phyloP scores from a whole-genome alignment of 768 basidiomycete species.

The Suillus discolor region DNA sequence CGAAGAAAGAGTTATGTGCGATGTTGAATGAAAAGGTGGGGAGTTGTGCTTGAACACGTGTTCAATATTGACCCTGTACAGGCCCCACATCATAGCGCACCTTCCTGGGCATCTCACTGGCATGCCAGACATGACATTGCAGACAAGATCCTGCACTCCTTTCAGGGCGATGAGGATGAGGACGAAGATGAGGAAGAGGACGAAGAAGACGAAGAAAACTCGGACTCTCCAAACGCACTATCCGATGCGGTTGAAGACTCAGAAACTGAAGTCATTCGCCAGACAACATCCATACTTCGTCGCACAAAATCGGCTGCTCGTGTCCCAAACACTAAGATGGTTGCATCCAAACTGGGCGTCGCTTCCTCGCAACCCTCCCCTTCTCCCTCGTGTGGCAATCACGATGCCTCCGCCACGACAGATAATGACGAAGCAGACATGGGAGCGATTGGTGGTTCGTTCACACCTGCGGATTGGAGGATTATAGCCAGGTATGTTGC shows the following conservation, averaged over 20 bases:
- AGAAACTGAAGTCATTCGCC: constrained; percentile 26
- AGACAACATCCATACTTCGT: constrained; percentile 15
- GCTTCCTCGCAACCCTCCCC: neutral
- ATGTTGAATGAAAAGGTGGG: constrained; percentile 55
- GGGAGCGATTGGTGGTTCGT: constrained; percentile 51
- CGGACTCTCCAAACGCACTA: constrained; percentile 8
- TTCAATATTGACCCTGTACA: constrained; percentile 26
- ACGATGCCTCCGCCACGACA: constrained; percentile 23
- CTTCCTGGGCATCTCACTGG: constrained; percentile 74
- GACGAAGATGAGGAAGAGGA: constrained; percentile 37
- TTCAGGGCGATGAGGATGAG: constrained; percentile 43
- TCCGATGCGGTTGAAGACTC: constrained; percentile 21
- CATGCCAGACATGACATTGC: constrained; percentile 63
- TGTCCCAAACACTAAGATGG: neutral
- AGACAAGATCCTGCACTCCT: constrained; percentile 55
- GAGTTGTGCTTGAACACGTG: neutral
- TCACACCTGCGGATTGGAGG: constrained; percentile 64
- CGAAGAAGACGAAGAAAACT: constrained; percentile 29
- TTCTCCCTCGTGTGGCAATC: constrained; percentile 2
- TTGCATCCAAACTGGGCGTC: neutral
- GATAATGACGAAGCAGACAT: constrained; percentile 42
- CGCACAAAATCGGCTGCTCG: neutral
- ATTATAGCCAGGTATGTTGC: constrained; percentile 62
- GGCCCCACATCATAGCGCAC: constrained; percentile 67
- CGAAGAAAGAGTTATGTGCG: constrained; percentile 55